phyloP scores from a whole-genome alignment of 768 basidiomycete species.

The Leccinellum rugosiceps region DNA sequence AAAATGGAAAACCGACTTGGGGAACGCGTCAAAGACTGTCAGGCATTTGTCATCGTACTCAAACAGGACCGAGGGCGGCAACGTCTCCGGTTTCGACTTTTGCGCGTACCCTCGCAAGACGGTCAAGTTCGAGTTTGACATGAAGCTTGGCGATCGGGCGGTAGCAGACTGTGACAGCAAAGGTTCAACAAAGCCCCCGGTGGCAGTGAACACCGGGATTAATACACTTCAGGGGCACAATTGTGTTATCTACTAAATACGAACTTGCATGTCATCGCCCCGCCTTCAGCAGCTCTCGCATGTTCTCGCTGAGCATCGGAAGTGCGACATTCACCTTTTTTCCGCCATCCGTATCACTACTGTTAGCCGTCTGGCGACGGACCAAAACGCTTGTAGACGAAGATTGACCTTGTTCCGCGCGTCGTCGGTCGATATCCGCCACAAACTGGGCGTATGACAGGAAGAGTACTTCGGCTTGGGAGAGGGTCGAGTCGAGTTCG shows the following conservation, averaged over 20 bases:
- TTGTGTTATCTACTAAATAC: conserved; percentile 1
- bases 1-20: conserved; percentile 87
- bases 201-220: conserved; percentile 11
- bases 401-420: conserved; percentile 47
- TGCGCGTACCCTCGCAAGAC: conserved; percentile 62
- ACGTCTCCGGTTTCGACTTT: conserved; percentile 40
- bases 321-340: conserved; percentile 35
- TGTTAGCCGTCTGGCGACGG: conserved; percentile 28
- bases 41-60: conserved; percentile 51
- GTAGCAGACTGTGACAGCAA: no score
- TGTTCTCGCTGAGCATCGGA: conserved; percentile 56
- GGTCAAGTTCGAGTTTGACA: conserved; percentile 45
- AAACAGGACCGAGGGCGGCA: conserved; percentile 64
- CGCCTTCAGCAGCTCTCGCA: conserved; percentile 56
- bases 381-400: conserved; percentile 29
- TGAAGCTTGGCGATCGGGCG: background rate
- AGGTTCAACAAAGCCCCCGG: background rate
- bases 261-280: conserved; percentile 31
- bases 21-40: conserved; percentile 72
- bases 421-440: conserved; percentile 82
- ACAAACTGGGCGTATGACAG: conserved; percentile 87
- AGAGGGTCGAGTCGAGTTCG: conserved; percentile 91
- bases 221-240: conserved; percentile 4
- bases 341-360: conserved; percentile 1
- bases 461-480: conserved; percentile 96